Conservation (phyloP, 1,284 basidiomycete genomes). For the Sphagnurus paluster region DNA sequence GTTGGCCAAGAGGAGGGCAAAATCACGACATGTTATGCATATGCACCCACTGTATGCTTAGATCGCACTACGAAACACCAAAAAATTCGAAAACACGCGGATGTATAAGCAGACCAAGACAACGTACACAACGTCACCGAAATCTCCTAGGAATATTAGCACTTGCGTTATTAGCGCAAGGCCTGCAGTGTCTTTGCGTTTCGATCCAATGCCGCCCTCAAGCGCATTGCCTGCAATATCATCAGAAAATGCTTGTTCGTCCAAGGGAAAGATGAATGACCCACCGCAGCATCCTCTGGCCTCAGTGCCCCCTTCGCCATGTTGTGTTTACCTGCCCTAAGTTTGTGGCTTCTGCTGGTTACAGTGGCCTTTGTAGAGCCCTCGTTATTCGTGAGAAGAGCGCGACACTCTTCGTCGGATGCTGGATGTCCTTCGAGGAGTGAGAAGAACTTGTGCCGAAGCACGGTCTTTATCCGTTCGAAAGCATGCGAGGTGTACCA, state of each 20-base stretch:
- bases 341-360: constrained; percentile 41
- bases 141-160: not conserved
- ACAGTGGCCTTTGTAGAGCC: constrained; percentile 43
- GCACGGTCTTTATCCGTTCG: constrained; percentile 79
- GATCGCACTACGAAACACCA: constrained; percentile 16
- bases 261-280: constrained; percentile 24
- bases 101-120: not conserved
- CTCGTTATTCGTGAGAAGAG: constrained; percentile 53
- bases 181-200: constrained; percentile 47
- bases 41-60: constrained; percentile 18
- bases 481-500: constrained; percentile 80
- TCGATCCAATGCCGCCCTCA: constrained; percentile 59
- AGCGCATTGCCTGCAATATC: constrained; percentile 48
- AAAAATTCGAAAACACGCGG: constrained; percentile 16
- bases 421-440: constrained; percentile 74
- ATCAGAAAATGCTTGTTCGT: not conserved
- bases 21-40: constrained; percentile 20
- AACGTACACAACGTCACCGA: not conserved
- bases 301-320: constrained; percentile 82
- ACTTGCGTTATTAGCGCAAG: constrained; percentile 22
- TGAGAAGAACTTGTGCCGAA: constrained; percentile 87
- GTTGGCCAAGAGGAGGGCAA: constrained; percentile 12
- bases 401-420: constrained; percentile 70
- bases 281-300: constrained; percentile 77
- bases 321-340: constrained; percentile 72